Evolutionary conservation across 495 filamentous ascomycete species (phyloP), one percentile per base, ranked within the genome.

Genomic region (Talaromyces wortmannii): DNA sequence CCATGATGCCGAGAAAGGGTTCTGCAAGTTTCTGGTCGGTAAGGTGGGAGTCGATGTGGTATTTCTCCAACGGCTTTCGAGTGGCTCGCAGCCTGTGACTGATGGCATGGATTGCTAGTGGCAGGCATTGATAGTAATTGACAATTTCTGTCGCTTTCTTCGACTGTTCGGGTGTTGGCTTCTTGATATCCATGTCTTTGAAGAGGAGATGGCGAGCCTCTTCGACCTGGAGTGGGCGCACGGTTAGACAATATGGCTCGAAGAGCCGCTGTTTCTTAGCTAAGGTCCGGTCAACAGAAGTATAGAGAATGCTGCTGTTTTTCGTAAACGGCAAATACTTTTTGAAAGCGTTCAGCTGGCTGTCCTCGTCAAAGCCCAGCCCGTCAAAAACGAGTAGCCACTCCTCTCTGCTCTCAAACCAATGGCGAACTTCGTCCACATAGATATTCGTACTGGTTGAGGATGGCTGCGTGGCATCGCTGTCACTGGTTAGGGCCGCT

Each of bases 321-420:
- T 71, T 77, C 16, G 81, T 82, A 62, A 86, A 86, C 0, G 89
- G 89, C 8, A 94, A 81, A 59, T 87, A 90, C 42, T 82, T 73
- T 40, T 75, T 69, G 10, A 92, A 74, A 6, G 76, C 71, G 31
- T 79, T 80, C 4, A 80, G 64, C 36, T 84, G 83, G 7, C 74
- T 73, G 18, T 82, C 77, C 31, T 71, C 66, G 50, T 85, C 82
- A 53, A 91, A 86, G 23, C 78, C 83, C 11, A 91, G 73, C 0
- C 89, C 89, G 59, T 94, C 89, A 31, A 92, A 77, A 4, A 92
- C 75, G 51, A 94, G 67, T 7, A 94, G 72, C 89, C 89, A 94
- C 7, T 84, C 79, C 4, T 83, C 72, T n/a, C 81, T 81, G 30
- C 66, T 71, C 57, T 84, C 85, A 36, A 94, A 79, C 89, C 90